Base-by-base conservation (phyloP, 2,329 filamentous ascomycete species). In the Diaporthe helianthi region DNA sequence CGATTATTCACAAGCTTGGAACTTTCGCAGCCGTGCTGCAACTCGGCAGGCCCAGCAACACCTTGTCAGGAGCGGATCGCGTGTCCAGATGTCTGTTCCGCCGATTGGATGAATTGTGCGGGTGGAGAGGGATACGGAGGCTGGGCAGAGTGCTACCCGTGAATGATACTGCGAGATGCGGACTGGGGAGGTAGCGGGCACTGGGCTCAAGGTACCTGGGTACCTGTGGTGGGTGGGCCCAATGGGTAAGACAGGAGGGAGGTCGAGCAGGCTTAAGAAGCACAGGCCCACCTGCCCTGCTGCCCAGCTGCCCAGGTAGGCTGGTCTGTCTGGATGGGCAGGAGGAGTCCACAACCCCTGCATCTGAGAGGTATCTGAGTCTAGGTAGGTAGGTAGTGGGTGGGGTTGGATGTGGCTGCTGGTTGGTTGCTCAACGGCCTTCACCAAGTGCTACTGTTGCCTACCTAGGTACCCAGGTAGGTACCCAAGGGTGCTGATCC, bases 1-100 rank as follows among this genome's bases (percentile, higher is more conserved):
- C 61, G 69, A 58, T 63, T 49, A 63, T 71, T 71, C 69, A 69
- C 54, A 63, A 70, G 69, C 69, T 71, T 61, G 52, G 31, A 58
- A 54, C 66, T 63, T 71, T 51, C 69, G 38, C 67, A 58, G 52
- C 63, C 17, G 26, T n/a, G 52, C 67, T 22, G 17, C 65, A 51
- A 64, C 55, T 65, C 69, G 69, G 65, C 69, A 70, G 65, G 65
- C 38, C 49, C 65, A 53, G 61, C 33, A 24, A 44, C n/a, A n/a
- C 68, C 61, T 31, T 29, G 68, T 26, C 38, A 52, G 54, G 33
- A 60, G 67, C 58, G 53, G 60, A 55, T 54, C 54, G 55, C 55
- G 54, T 61, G 58, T n/a, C n/a, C n/a, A n/a, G n/a, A n/a, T n/a
- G n/a, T 38, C 69, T 63, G 22, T 36, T 36, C 47, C 58, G 44